Evolutionary conservation across 345 rosid genomes (phyloP), one percentile per base, ranked within the genome.

Genomic region (Conringia planisiliqua): DNA sequence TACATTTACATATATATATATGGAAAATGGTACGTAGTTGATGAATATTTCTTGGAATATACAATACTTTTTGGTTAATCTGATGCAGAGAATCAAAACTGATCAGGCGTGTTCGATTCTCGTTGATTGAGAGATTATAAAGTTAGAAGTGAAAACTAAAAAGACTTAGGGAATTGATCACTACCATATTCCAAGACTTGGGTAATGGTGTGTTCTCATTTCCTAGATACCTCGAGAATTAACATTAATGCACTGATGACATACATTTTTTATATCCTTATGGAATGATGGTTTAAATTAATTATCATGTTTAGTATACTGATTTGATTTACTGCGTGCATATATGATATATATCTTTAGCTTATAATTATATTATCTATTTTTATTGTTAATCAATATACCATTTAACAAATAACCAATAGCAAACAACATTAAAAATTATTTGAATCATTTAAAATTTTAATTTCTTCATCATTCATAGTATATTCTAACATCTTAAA

Each of bases 141-240:
- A 54, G 62, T 54, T 64, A 74, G 38, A 59, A 58, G 56, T 59
- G 74, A 69, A 24, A 55, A 36, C 57, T 30, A 70, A 77, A 76
- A 77, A 77, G 80, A 63, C 48, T 56, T 77, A 5, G 76, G 80
- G 76, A 77, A 77, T 30, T 64, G 80, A 55, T 76, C 42, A 57
- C 62, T 38, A 70, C 56, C 76, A 71, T 56, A 54, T 29, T 77
- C 55, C 72, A 56, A 77, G 75, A 71, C 67, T 77, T 77, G 51
- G 71, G 66, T 77, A 69, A 44, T 71, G 55, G 72, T 36, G 80
- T 64, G 38, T 39, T 56, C 66, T 64, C 80, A 46, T 70, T 70
- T 77, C 80, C 80, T 64, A 77, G 52, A 64, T 14, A 77, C 76
- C 80, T 77, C 80, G 75, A 77, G 13, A 64, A 24, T 57, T 29